Conservation (phyloP, 2,329 filamentous ascomycete species). For the Ceratocystis colombiana region DNA sequence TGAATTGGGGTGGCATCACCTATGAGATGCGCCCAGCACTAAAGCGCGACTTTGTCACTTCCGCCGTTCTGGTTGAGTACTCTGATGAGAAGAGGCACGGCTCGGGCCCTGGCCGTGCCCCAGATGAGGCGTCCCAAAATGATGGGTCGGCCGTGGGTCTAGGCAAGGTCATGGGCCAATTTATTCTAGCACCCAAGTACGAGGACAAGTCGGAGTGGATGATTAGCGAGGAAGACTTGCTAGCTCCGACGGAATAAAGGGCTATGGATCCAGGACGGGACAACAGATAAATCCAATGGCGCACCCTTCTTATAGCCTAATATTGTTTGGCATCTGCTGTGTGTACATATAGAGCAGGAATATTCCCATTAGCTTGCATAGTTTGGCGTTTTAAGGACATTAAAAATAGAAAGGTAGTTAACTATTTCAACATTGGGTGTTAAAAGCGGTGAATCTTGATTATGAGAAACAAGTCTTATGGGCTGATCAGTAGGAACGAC, state of each 20-base stretch:
- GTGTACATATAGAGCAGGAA: slow-evolving; percentile 12
- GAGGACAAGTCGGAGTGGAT: slow-evolving; percentile 49
- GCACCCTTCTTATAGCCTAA: not conserved
- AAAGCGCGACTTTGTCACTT: slow-evolving; percentile 47
- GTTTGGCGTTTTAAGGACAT: slow-evolving; percentile 20
- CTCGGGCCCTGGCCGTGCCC: slow-evolving; percentile 25
- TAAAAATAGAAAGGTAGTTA: slow-evolving; percentile 16
- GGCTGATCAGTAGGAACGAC: not conserved
- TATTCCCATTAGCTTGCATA: slow-evolving; percentile 13
- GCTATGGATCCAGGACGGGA: not conserved
- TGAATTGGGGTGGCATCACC: slow-evolving; percentile 51
- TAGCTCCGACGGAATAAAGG: slow-evolving; percentile 19
- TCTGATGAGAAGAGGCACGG: slow-evolving; percentile 41
- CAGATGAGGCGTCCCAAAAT: slow-evolving; percentile 38
- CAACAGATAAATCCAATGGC: not conserved
- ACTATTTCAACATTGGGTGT: not conserved
- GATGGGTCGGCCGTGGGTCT: slow-evolving; percentile 38
- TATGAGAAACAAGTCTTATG: not conserved
- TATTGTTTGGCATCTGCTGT: slow-evolving; percentile 10
- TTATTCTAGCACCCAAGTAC: slow-evolving; percentile 50
- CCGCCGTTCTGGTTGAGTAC: slow-evolving; percentile 50
- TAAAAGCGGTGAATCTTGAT: too few relatives aligned
- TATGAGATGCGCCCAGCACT: slow-evolving; percentile 45
- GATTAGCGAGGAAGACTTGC: slow-evolving; percentile 33
- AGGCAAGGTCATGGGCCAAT: slow-evolving; percentile 54